These are phyloP conservation scores for Apiospora kogelbergensis DNA, from an alignment of 2,329 filamentous ascomycete species.

Conservation along the genomic window DNA sequence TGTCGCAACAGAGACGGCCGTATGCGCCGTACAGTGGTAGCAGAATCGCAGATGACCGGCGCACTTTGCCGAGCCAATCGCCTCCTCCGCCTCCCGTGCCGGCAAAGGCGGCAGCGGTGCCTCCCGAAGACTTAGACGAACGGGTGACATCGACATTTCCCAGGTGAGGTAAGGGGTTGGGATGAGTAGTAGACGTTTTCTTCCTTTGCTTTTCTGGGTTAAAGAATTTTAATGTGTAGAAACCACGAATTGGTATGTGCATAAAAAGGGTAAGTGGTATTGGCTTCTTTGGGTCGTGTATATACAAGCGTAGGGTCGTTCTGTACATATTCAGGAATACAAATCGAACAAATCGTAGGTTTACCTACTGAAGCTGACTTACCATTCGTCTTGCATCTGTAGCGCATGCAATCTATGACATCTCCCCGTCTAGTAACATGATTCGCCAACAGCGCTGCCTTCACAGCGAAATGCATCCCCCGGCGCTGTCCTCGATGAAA, in stretches of 20 bases:
- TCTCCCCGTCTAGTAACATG: neutral
- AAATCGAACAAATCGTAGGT: neutral
- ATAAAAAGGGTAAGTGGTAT: neutral
- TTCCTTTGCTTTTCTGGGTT: neutral
- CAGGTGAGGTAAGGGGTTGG: neutral
- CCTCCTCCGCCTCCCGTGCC: neutral
- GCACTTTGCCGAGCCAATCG: constrained; percentile 21
- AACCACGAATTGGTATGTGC: neutral
- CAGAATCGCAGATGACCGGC: constrained; percentile 14
- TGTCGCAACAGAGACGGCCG: neutral
- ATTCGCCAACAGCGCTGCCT: neutral
- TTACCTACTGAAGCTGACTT: neutral
- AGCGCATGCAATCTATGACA: neutral
- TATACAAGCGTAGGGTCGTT: neutral
- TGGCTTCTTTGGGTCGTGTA: neutral
- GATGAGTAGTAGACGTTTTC: neutral
- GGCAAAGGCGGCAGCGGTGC: neutral
- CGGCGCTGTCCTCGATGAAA: constrained; percentile 48
- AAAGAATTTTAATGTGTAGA: neutral
- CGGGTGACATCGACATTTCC: neutral
- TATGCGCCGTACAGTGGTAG: neutral
- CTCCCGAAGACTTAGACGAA: neutral
- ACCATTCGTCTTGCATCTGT: neutral
- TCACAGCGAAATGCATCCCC: constrained; percentile 42
- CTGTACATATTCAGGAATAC: neutral